Conservation (phyloP, 2,329 filamentous ascomycete species). For the Arachnopeziza araneosa region DNA sequence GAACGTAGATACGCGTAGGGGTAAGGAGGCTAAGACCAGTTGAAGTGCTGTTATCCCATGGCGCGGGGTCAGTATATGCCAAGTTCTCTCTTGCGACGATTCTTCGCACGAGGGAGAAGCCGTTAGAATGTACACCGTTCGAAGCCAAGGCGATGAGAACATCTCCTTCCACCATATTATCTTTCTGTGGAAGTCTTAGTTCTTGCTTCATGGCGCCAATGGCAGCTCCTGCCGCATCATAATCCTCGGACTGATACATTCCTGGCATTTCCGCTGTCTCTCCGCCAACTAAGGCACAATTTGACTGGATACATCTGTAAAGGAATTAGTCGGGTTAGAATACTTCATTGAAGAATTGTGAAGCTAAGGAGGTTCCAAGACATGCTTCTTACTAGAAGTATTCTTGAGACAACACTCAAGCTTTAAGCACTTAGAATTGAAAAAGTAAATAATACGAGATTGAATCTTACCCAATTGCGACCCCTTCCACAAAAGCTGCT, state of each 20-base stretch:
- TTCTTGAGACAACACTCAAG: slow-evolving; percentile 30
- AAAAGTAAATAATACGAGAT: neutral
- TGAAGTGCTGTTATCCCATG: slow-evolving; percentile 62
- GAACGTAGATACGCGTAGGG: slow-evolving; percentile 92
- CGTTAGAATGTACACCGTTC: slow-evolving; percentile 89
- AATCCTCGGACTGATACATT: slow-evolving; percentile 78
- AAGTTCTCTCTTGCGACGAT: slow-evolving; percentile 73
- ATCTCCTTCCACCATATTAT: slow-evolving; percentile 75
- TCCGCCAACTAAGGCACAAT: slow-evolving; percentile 89
- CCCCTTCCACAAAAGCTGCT: slow-evolving; percentile 82
- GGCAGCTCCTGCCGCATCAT: slow-evolving; percentile 87
- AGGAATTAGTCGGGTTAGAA: neutral
- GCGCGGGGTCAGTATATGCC: slow-evolving; percentile 64
- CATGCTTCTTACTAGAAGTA: no score
- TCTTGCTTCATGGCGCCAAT: slow-evolving; percentile 72
- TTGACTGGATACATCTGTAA: slow-evolving; percentile 38
- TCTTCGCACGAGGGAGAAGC: slow-evolving; percentile 91
- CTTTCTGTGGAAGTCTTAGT: slow-evolving; percentile 68
- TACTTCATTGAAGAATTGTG: neutral
- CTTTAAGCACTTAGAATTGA: no score
- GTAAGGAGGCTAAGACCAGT: slow-evolving; percentile 77
- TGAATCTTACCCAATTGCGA: slow-evolving; percentile 72
- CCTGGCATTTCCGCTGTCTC: slow-evolving; percentile 99
- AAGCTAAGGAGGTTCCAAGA: neutral
- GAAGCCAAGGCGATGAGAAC: slow-evolving; percentile 81